A percentile compares a stretch with the other conserved stretches of the same genome.
These are phyloP conservation scores for Hibiscus mutabilis DNA, from an alignment of 345 rosid genomes.

Conservation along the genomic window DNA sequence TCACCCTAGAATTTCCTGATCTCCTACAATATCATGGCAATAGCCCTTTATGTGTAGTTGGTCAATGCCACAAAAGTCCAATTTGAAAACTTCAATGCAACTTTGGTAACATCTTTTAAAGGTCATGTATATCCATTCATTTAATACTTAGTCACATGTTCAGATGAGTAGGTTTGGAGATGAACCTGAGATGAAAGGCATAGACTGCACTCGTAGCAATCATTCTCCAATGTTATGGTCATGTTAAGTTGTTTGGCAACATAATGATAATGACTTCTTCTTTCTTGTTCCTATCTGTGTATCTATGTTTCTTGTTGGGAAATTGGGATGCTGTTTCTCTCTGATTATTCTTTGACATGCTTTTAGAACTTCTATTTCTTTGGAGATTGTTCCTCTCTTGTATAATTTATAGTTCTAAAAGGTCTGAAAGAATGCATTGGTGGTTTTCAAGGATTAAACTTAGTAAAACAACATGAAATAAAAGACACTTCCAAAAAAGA, in stretches of 20 bases:
- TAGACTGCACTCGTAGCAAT: neutral
- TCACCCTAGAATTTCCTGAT: no score
- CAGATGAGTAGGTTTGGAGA: neutral
- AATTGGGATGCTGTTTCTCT: neutral
- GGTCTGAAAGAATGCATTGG: conserved; percentile 1
- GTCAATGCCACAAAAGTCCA: neutral
- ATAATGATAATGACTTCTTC: neutral
- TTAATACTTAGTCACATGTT: neutral
- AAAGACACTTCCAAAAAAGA: no score
- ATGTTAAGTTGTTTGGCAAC: neutral
- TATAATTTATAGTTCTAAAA: neutral
- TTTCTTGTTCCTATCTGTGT: neutral
- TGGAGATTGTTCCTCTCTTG: neutral
- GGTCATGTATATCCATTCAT: neutral
- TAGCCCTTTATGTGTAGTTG: neutral
- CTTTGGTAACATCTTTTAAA: neutral
- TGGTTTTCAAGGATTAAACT: neutral
- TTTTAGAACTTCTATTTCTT: neutral
- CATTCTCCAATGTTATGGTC: neutral
- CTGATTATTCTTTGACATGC: neutral
- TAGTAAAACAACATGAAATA: no score
- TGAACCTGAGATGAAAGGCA: neutral
- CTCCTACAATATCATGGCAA: neutral
- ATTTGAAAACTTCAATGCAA: neutral
- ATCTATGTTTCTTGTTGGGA: neutral